These are phyloP conservation scores for Carex littledalei DNA, from an alignment of 176 grass and related monocot species.

Conservation along the genomic window DNA sequence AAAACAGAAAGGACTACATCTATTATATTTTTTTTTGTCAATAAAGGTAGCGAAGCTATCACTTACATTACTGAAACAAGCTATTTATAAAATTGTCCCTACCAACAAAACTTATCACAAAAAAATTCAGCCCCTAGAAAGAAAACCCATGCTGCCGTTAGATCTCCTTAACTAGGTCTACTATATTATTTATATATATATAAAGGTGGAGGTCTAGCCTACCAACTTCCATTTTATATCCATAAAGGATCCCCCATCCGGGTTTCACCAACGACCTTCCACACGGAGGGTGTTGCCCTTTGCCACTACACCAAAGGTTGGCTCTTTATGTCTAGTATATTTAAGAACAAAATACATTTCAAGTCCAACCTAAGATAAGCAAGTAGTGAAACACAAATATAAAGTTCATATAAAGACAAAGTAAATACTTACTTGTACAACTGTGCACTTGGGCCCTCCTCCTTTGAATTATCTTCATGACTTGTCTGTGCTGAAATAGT, in stretches of 20 bases:
- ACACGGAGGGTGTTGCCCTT: no score
- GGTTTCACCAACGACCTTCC: no score
- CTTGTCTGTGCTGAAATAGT: slow-evolving; percentile 65
- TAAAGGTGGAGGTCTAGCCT: no score
- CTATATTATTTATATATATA: neutral
- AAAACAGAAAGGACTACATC: neutral
- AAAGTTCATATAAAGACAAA: neutral
- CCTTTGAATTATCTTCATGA: slow-evolving; percentile 33
- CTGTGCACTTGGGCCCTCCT: slow-evolving; percentile 25
- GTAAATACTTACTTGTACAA: slow-evolving; percentile 51
- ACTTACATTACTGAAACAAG: no score
- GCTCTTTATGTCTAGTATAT: neutral
- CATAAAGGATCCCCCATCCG: no score
- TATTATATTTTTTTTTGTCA: neutral
- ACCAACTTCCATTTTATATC: no score
- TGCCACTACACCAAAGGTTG: no score
- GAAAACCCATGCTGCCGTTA: neutral
- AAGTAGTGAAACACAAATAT: neutral
- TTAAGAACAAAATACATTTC: neutral
- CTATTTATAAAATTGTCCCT: no score
- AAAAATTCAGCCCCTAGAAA: no score
- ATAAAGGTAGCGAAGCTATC: no score
- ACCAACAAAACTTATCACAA: no score
- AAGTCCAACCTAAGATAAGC: neutral
- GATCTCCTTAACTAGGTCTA: neutral